Evolutionary conservation across 495 filamentous ascomycete genomes (phyloP).

Genomic region (Talaromyces proteolyticus): DNA sequence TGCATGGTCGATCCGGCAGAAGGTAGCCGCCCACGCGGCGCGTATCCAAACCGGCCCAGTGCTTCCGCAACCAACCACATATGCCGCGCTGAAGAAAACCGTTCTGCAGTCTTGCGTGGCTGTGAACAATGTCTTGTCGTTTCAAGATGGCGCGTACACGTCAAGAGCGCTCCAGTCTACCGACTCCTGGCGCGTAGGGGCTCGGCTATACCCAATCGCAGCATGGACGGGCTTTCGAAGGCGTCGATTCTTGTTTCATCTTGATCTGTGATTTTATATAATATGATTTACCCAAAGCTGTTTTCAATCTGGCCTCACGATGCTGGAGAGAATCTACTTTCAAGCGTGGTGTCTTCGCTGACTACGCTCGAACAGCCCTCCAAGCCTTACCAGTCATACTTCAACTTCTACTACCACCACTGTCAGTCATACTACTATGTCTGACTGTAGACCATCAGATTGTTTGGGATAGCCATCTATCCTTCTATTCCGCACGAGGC

Average conservation of each 20-base stretch:
- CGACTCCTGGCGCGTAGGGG: slow-evolving; percentile 1
- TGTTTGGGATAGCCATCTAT: slow-evolving; percentile 2
- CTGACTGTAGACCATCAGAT: slow-evolving; percentile 1
- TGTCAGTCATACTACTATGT: slow-evolving; percentile 6
- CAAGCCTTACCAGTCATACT: background rate
- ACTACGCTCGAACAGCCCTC: too few species aligned
- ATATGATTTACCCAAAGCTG: background rate
- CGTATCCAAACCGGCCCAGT: slow-evolving; percentile 21
- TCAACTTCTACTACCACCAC: background rate
- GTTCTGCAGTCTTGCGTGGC: background rate
- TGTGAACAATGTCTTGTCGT: slow-evolving; percentile 19
- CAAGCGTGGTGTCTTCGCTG: background rate
- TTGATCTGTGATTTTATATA: background rate
- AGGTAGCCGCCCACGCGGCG: slow-evolving; percentile 28
- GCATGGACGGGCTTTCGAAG: background rate
- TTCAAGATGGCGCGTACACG: slow-evolving; percentile 32
- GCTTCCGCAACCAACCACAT: slow-evolving; percentile 15
- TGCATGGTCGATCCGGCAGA: slow-evolving; percentile 3
- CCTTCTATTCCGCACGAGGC: background rate
- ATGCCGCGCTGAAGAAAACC: slow-evolving; percentile 4
- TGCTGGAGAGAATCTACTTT: background rate
- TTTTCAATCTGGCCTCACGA: background rate
- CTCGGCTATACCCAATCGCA: background rate
- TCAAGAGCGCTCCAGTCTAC: background rate
- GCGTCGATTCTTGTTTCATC: background rate